Percentiles rank a stretch among this genome's conserved stretches.
Evolutionary conservation across 2,329 filamentous ascomycete species (phyloP).

Genomic region (Rhynchosporium agropyri): DNA sequence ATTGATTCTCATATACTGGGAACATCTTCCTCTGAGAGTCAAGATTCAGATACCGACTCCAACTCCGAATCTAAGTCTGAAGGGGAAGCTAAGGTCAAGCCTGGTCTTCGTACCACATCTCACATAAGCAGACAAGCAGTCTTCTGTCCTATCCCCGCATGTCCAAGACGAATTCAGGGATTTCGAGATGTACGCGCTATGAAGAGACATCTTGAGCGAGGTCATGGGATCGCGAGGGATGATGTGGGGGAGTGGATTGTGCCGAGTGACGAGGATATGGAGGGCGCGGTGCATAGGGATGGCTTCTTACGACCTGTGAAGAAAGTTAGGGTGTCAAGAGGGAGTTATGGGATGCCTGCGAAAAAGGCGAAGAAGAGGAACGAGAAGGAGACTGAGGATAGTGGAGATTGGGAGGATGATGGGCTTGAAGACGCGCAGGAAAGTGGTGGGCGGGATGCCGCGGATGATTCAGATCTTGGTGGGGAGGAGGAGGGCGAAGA

Average conservation of each 20-base stretch:
- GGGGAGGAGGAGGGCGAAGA: neutral
- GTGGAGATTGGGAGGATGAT: neutral
- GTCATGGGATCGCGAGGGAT: slow-evolving; percentile 50
- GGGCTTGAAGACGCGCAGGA: neutral
- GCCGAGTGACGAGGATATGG: slow-evolving; percentile 49
- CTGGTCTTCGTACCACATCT: neutral
- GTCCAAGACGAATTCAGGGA: slow-evolving; percentile 43
- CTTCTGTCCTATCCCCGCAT: slow-evolving; percentile 46
- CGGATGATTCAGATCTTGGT: neutral
- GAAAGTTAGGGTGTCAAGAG: slow-evolving; percentile 5
- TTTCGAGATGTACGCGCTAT: slow-evolving; percentile 46
- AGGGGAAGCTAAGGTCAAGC: neutral
- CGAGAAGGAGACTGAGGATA: neutral
- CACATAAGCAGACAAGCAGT: neutral
- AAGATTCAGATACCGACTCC: neutral
- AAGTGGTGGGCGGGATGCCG: neutral
- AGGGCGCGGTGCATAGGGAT: slow-evolving; percentile 68
- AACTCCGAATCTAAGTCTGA: neutral
- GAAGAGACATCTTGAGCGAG: slow-evolving; percentile 48
- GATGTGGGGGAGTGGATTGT: slow-evolving; percentile 54
- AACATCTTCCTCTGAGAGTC: slow-evolving; percentile 7
- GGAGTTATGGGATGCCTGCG: slow-evolving; percentile 1
- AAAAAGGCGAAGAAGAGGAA: slow-evolving; percentile 1
- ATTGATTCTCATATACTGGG: slow-evolving; percentile 16
- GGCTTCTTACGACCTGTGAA: slow-evolving; percentile 63